Base-by-base conservation (phyloP, 2,329 filamentous ascomycete species). In the Fusarium sp. region DNA sequence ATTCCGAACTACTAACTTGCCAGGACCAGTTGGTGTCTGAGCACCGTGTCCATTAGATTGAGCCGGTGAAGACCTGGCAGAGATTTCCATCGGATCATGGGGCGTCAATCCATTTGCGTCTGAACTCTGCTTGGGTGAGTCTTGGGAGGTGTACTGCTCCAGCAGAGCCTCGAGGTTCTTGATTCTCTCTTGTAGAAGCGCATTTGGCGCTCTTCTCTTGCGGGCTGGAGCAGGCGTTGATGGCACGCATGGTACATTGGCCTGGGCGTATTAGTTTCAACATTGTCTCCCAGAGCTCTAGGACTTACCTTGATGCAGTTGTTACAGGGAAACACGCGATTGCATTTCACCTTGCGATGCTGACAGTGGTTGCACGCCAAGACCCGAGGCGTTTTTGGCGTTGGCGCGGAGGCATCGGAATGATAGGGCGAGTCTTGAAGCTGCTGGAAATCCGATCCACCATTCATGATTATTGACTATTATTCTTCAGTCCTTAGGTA, bases 341-440 rank as follows among this genome's bases (percentile, higher is more conserved):
- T 69, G 50, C 66, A 69, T 51, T 64, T 69, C 14, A 69, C 67
- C 6, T 69, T 69, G 20, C 66, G 66, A 30, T 69, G 65, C 26
- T 69, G 66, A 18, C 66, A 69, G 30, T 69, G 66, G 36, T 54
- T 69, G 11, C 66, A 69, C 9, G 66, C 64, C 24, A 69, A 48
- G n/a, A 69, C 38, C 12, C 66, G 56, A 30, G 48, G 56, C 2
- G 38, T 51, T 20, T 69, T 69, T 3, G 47, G 64, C 6, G 45
- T 44, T 7, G 53, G 64, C 5, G 36, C 30, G 4, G 66, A 69
- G 14, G 42, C 42, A 24, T 69, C 66, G 8, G 65, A 69, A 48
- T 69, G 56, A 6, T 63, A 48, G 8, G 65, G 66, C 8, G 66
- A 55, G 28, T 69, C 66, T 15, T 69, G 66, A 3, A 48, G 20